A percentile compares a stretch with the other conserved stretches of the same genome.
Conservation (phyloP, 306 rosid genomes). For the Lupinus albus region DNA sequence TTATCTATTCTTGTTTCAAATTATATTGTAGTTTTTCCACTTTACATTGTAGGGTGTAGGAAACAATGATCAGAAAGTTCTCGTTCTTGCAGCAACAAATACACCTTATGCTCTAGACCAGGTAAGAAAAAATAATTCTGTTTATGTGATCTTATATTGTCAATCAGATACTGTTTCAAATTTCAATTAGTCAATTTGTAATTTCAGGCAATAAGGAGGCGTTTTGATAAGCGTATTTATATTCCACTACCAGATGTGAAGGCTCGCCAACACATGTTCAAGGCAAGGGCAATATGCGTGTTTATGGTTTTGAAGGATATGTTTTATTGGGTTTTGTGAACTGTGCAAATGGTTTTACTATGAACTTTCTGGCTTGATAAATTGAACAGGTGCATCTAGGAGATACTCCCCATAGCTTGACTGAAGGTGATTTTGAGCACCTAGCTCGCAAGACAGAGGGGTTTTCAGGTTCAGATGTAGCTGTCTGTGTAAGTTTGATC, state of each 20-base stretch:
- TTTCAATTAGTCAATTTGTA: constrained; percentile 43
- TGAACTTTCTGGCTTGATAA: constrained; percentile 33
- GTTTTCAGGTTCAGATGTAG: constrained; percentile 92
- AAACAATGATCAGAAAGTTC: constrained; percentile 90
- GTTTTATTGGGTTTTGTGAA: constrained; percentile 22
- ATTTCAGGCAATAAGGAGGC: constrained; percentile 94
- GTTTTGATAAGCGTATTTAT: constrained; percentile 97
- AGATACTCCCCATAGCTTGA: constrained; percentile 91
- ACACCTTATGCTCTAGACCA: constrained; percentile 97
- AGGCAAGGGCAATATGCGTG: constrained; percentile 53
- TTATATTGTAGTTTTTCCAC: constrained; percentile 33
- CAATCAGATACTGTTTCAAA: constrained; percentile 29
- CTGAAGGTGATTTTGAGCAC: constrained; percentile 84
- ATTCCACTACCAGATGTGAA: constrained; percentile 94
- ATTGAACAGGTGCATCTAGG: constrained; percentile 92
- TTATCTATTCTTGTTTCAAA: neutral
- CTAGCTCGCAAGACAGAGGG: constrained; percentile 85
- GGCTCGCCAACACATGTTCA: constrained; percentile 98
- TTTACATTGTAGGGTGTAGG: constrained; percentile 82
- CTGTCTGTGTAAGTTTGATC: constrained; percentile 90
- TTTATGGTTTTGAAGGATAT: constrained; percentile 23
- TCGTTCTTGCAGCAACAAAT: constrained; percentile 98
- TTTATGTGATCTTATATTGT: constrained; percentile 19
- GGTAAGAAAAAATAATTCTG: constrained; percentile 52
- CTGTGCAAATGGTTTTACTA: constrained; percentile 29